phyloP scores from a whole-genome alignment of 139 green algal species.

The Raphidocelis subcapitata region DNA sequence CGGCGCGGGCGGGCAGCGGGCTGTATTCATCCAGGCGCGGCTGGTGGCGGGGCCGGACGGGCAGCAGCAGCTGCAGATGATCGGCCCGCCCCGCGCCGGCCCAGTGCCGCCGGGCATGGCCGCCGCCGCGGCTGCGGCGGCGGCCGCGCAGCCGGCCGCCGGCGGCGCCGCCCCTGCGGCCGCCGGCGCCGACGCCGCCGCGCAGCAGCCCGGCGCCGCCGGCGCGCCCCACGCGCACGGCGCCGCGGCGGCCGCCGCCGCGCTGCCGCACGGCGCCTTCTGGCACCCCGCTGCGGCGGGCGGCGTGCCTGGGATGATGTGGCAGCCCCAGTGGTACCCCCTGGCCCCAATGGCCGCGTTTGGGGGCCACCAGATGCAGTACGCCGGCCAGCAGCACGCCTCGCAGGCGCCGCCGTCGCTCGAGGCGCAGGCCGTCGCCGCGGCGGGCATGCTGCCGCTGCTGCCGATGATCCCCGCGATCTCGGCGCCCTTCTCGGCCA shows the following conservation, averaged over 20 bases:
- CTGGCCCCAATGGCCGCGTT: conserved; percentile 59
- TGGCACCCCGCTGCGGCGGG: too few relatives aligned
- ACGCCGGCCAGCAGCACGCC: conserved; percentile 55
- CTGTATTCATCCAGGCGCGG: too few relatives aligned
- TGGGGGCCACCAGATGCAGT: conserved; percentile 55
- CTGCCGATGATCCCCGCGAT: conserved; percentile 26
- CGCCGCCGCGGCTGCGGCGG: neutral
- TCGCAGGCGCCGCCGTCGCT: neutral
- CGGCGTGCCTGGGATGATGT: conserved; percentile 8
- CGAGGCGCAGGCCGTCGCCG: conserved; percentile 11
- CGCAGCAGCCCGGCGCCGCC: too few relatives aligned
- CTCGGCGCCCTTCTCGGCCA: conserved; percentile 15
- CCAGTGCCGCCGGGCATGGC: too few relatives aligned
- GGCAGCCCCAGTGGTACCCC: conserved; percentile 53
- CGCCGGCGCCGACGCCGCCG: too few relatives aligned
- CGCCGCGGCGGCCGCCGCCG: too few relatives aligned
- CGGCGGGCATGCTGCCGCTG: conserved; percentile 23
- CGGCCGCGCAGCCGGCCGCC: too few relatives aligned
- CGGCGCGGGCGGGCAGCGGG: neutral
- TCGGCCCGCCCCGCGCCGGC: neutral
- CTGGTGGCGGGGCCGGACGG: too few relatives aligned
- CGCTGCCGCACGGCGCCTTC: too few relatives aligned
- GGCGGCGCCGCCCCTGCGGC: too few relatives aligned
- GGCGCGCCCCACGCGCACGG: too few relatives aligned
- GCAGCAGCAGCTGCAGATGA: neutral